Evolutionary conservation across 345 rosid species (phyloP), one percentile per base, ranked within the genome.

Genomic region (Psidium guajava): DNA sequence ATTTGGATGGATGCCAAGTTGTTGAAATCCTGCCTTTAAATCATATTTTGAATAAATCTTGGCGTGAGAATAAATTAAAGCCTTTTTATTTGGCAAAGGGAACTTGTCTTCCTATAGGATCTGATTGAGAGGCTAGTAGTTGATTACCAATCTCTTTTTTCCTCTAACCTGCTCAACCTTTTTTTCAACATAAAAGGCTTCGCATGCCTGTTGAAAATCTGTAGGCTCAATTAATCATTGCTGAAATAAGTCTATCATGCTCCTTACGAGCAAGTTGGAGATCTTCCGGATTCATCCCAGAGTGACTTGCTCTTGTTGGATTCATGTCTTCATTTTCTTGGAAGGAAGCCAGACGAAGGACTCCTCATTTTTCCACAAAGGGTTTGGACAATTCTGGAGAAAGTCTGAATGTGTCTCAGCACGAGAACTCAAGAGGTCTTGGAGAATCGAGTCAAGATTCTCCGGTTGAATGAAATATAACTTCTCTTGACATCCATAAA

Each of bases 361-460:
- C 21, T 73, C 2, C 1, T 2, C 27, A 4, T 69, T 84, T 32
- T 84, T 50, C 82, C 61, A 74, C 18, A 84, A 69, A 3, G 82
- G 61, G 9, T 56, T 44, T 6, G 4, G 28, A 47, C 11, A 44
- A 27, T 84, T 84, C 32, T 28, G 5, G 13, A n/a, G 64, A 58
- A 58, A 0, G 8, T 12, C 0, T 57, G 0, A 11, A 28, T 58
- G 69, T 7, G 27, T 58, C n/a, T 58, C 6, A 3, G 18, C 0
- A 14, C 18, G n/a, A 11, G 69, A 58, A 15, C n/a, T 28, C 14
- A n/a, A 16, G 27, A 58, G 27, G 8, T 6, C 14, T 0, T 12
- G 2, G 32, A n/a, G 69, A 15, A 12, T 58, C 6, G 69, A 8
- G 14, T 12, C 59, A 25, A 58, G n/a, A 8, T 5, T 28, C 27